Percentiles rank a stretch among this genome's conserved stretches.
Evolutionary conservation across 2,329 filamentous ascomycete genomes (phyloP).

Genomic region (Mycogone perniciosa): DNA sequence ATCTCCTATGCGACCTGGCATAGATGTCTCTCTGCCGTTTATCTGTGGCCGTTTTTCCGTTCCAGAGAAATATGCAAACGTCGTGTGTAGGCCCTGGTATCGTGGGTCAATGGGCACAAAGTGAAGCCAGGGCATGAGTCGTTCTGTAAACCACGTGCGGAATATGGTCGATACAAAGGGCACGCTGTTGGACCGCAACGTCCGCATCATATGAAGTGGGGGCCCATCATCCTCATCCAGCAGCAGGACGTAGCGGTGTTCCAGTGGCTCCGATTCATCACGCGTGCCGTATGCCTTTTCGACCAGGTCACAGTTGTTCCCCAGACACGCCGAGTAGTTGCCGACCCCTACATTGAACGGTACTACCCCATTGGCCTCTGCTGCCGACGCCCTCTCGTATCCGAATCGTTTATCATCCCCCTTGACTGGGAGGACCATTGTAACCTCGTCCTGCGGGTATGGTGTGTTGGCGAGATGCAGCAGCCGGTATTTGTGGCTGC

Average conservation of each 20-base stretch:
- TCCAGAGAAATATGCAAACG: slow-evolving; percentile 67
- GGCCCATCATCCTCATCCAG: slow-evolving; percentile 66
- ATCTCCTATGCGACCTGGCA: slow-evolving; percentile 44
- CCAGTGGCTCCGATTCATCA: slow-evolving; percentile 48
- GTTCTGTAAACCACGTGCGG: slow-evolving; percentile 71
- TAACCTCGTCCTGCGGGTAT: slow-evolving; percentile 40
- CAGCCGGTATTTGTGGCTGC: slow-evolving; percentile 64
- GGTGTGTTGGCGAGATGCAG: slow-evolving; percentile 62
- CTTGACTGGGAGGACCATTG: slow-evolving; percentile 49
- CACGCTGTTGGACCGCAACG: slow-evolving; percentile 59
- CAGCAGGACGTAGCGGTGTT: slow-evolving; percentile 65
- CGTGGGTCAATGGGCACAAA: slow-evolving; percentile 73
- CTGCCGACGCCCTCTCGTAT: slow-evolving; percentile 49
- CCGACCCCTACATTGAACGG: slow-evolving; percentile 54
- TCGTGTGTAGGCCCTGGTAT: slow-evolving; percentile 67
- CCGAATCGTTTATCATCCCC: slow-evolving; percentile 35
- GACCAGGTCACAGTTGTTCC: slow-evolving; percentile 28
- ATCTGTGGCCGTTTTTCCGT: slow-evolving; percentile 37
- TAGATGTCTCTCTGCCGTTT: slow-evolving; percentile 40
- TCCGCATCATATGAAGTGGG: slow-evolving; percentile 51
- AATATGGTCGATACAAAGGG: slow-evolving; percentile 69
- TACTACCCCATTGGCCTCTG: slow-evolving; percentile 47
- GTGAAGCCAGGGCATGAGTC: slow-evolving; percentile 70
- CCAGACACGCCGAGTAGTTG: slow-evolving; percentile 50
- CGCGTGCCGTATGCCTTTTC: slow-evolving; percentile 27